Percentiles rank a stretch among this genome's conserved stretches.
Conservation (phyloP, 345 rosid species). For the Eucalyptus decipiens region DNA sequence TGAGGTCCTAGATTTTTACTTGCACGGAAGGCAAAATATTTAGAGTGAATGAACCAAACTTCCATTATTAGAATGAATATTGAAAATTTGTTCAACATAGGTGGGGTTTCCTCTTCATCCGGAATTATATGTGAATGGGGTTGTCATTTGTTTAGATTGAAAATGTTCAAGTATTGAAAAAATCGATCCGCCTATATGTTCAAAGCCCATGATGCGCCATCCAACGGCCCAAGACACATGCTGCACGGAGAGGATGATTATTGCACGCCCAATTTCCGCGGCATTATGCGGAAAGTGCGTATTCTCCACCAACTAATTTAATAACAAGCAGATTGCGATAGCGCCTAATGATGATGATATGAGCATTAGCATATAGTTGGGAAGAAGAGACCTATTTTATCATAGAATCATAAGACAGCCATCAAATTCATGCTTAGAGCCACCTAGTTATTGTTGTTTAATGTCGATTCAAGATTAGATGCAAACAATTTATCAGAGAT, state of each 20-base stretch:
- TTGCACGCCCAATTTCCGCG: neutral
- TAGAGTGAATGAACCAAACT: neutral
- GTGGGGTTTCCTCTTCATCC: neutral
- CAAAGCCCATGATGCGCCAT: neutral
- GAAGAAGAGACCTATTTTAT: neutral
- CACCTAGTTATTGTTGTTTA: too few species aligned
- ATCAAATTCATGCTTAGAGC: neutral
- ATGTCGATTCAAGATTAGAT: too few species aligned
- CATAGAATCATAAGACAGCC: neutral
- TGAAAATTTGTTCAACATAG: neutral
- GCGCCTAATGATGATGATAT: neutral
- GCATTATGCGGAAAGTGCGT: neutral
- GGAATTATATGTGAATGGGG: neutral
- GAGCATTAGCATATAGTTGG: neutral
- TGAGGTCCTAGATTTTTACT: neutral
- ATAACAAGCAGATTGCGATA: too few species aligned
- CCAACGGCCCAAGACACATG: neutral
- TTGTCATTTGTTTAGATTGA: neutral
- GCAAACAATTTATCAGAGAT: rapidly evolving
- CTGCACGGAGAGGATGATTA: neutral
- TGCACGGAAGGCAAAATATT: neutral
- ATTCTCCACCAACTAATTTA: neutral
- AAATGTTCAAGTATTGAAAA: too few species aligned
- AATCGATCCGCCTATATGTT: neutral
- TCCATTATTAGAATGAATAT: neutral